Percentiles rank a stretch among this genome's conserved stretches.
Conservation (phyloP, 768 basidiomycete species). For the Podaxis rugospora region DNA sequence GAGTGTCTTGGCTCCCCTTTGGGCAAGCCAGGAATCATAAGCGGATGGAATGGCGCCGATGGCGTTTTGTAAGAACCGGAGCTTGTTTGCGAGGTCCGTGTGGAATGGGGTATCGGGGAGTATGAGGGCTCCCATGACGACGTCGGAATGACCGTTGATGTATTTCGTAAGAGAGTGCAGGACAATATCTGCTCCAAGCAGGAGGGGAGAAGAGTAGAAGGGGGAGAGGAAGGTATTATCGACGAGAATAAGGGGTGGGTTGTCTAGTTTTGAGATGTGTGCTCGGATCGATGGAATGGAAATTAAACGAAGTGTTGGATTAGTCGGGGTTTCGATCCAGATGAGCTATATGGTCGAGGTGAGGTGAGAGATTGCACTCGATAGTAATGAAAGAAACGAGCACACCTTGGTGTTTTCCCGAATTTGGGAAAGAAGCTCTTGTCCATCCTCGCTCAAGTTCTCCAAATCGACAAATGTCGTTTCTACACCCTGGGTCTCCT, state of each 20-base stretch:
- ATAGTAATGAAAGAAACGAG: constrained; percentile 1
- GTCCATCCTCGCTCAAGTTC: constrained; percentile 48
- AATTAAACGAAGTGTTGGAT: constrained; percentile 86
- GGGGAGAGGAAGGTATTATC: constrained; percentile 96
- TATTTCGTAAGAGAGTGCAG: constrained; percentile 87
- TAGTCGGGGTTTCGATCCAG: constrained; percentile 95
- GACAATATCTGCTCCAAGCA: constrained; percentile 82
- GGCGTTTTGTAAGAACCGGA: constrained; percentile 90
- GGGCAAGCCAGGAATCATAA: constrained; percentile 87
- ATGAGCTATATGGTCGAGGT: constrained; percentile 60
- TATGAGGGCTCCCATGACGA: constrained; percentile 83
- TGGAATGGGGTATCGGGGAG: constrained; percentile 48
- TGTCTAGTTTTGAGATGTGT: constrained; percentile 31
- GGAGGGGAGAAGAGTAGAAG: constrained; percentile 84
- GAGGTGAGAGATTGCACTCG: background rate
- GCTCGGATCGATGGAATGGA: constrained; percentile 69
- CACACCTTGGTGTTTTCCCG: constrained; percentile 77
- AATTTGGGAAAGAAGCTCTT: constrained; percentile 57
- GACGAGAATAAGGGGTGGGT: constrained; percentile 79
- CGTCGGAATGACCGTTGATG: constrained; percentile 91
- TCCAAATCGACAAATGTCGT: constrained; percentile 84
- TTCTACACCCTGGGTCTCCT: constrained; percentile 59
- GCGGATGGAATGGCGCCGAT: constrained; percentile 81
- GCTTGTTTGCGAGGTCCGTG: constrained; percentile 39
- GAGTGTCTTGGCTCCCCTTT: constrained; percentile 89